Percentiles rank a stretch among this genome's conserved stretches.
These are phyloP conservation scores for Bipolaris bicolor DNA, from an alignment of 2,329 filamentous ascomycete genomes.

Conservation along the genomic window DNA sequence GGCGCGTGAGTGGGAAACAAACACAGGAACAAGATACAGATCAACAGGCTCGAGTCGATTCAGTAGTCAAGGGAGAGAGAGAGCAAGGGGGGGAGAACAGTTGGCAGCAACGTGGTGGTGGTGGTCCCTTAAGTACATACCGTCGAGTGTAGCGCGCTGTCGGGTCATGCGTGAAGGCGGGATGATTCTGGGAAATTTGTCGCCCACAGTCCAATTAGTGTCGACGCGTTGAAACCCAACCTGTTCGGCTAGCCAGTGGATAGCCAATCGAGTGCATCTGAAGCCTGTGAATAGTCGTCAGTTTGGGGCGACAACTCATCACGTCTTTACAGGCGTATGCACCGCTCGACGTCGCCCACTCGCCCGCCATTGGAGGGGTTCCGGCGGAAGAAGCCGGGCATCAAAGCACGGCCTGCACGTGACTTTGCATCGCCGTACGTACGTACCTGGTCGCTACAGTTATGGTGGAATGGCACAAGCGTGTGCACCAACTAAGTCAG, in stretches of 20 bases:
- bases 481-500: no score
- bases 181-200: constrained; percentile 40
- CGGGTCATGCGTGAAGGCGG: constrained; percentile 49
- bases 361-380: constrained; percentile 37
- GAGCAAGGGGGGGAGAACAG: constrained; percentile 7
- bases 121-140: constrained; percentile 43
- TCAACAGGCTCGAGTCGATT: background rate
- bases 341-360: constrained; percentile 20
- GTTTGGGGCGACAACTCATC: constrained; percentile 48
- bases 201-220: constrained; percentile 42
- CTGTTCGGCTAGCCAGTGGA: constrained; percentile 36
- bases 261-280: constrained; percentile 38
- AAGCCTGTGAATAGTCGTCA: constrained; percentile 36
- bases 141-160: constrained; percentile 28
- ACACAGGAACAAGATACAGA: constrained; percentile 4
- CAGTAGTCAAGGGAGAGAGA: background rate
- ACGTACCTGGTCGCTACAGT: background rate
- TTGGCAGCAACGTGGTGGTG: constrained; percentile 26
- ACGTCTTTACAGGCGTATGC: constrained; percentile 40
- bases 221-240: constrained; percentile 44
- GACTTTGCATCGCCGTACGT: background rate
- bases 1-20: constrained; percentile 24
- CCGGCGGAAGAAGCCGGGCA: constrained; percentile 23
- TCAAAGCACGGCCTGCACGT: constrained; percentile 13
- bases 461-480: background rate